A percentile compares a stretch with the other conserved stretches of the same genome.
Conservation (phyloP, 78 protist species). For the Protostelium mycophagum region DNA sequence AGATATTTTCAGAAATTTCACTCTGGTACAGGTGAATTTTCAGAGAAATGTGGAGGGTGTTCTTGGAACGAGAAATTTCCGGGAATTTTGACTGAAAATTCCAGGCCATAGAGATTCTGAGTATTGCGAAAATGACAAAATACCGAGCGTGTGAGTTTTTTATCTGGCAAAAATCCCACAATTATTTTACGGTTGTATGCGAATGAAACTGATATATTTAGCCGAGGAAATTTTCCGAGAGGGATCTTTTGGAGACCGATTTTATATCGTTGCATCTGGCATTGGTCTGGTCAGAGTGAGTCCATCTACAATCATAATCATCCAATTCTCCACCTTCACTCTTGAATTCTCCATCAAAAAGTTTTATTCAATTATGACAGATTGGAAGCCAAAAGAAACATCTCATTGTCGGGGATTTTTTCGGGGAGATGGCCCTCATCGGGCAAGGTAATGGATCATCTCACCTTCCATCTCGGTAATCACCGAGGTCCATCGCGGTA, state of each 20-base stretch:
- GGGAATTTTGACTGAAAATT: too few species aligned
- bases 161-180: not conserved
- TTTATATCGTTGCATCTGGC: conserved; percentile 49
- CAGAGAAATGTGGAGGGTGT: too few species aligned
- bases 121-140: conserved; percentile 28
- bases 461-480: too few species aligned
- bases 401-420: conserved; percentile 52
- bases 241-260: conserved; percentile 24
- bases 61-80: too few species aligned
- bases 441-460: conserved; percentile 45
- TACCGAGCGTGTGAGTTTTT: conserved; percentile 9
- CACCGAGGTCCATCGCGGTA: too few species aligned
- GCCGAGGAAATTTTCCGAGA: not conserved
- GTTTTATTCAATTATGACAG: not conserved
- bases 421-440: conserved; percentile 55
- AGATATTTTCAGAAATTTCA: conserved; percentile 39
- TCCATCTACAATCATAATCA: too few species aligned
- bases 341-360: not conserved
- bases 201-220: too few species aligned
- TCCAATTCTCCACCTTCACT: too few species aligned
- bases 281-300: conserved; percentile 31
- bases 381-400: conserved; percentile 28
- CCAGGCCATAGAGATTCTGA: conserved; percentile 37
- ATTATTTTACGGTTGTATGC: too few species aligned
- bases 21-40: too few species aligned